Conservation (phyloP, 2,329 filamentous ascomycete species). For the Xylaria sp. region DNA sequence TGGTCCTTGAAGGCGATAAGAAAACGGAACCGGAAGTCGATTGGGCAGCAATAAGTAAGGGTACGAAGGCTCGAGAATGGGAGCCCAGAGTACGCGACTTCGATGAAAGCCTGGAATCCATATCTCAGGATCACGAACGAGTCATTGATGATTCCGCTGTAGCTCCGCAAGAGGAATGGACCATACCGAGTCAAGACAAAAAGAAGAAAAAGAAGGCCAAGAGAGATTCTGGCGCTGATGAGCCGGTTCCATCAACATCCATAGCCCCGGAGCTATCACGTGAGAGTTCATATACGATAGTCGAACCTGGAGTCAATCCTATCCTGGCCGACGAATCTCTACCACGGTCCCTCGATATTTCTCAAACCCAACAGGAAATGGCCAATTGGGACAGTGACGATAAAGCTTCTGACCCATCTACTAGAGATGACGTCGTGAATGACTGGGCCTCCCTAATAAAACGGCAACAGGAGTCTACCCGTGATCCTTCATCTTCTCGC, state of each 20-base stretch:
- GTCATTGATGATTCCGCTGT: slow-evolving; percentile 31
- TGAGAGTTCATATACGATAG: slow-evolving; percentile 46
- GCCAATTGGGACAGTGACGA: slow-evolving; percentile 48
- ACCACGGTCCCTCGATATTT: slow-evolving; percentile 30
- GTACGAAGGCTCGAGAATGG: slow-evolving; percentile 24
- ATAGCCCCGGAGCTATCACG: slow-evolving; percentile 30
- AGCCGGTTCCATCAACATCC: slow-evolving; percentile 29
- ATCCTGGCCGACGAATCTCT: slow-evolving; percentile 45
- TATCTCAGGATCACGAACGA: slow-evolving; percentile 32
- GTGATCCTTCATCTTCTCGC: slow-evolving; percentile 49
- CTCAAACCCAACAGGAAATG: slow-evolving; percentile 26
- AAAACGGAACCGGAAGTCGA: slow-evolving; percentile 22
- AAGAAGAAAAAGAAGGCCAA: slow-evolving; percentile 57
- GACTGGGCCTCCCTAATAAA: slow-evolving; percentile 49
- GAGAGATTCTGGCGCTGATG: slow-evolving; percentile 42
- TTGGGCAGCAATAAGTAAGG: slow-evolving; percentile 32
- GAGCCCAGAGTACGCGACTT: slow-evolving; percentile 12
- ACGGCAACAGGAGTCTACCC: slow-evolving; percentile 50
- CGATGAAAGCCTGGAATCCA: neutral
- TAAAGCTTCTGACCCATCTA: slow-evolving; percentile 43
- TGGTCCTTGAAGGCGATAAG: slow-evolving; percentile 31
- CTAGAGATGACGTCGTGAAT: slow-evolving; percentile 42
- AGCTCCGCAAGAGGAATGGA: slow-evolving; percentile 40
- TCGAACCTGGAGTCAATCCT: slow-evolving; percentile 38
- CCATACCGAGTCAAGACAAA: slow-evolving; percentile 56